Percentiles rank a stretch among this genome's conserved stretches.
Evolutionary conservation across 352 stramenopile genomes (phyloP).

Genomic region (Phytophthora pisi): DNA sequence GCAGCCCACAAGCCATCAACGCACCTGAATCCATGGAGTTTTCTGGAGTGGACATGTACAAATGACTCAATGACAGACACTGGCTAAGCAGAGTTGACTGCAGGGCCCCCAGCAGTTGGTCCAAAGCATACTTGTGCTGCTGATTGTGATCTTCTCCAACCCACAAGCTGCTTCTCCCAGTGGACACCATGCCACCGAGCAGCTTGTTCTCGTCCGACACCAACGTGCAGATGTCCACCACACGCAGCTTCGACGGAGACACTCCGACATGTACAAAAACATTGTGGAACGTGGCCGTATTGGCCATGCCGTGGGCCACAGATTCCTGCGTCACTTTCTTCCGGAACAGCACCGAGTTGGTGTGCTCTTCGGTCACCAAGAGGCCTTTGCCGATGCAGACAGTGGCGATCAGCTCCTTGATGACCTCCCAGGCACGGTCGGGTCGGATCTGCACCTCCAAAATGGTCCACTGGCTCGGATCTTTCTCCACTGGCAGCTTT

Average conservation of each 20-base stretch:
- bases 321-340: conserved; percentile 68
- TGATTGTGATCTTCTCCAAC: conserved; percentile 44
- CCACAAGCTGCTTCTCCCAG: conserved; percentile 43
- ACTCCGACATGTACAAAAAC: conserved; percentile 77
- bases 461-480: conserved; percentile 71
- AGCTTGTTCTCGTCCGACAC: conserved; percentile 73
- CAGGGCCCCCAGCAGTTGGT: conserved; percentile 71
- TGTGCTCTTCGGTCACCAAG: conserved; percentile 57
- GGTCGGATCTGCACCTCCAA: conserved; percentile 73
- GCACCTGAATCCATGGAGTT: conserved; percentile 66
- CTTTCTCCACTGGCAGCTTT: conserved; percentile 61
- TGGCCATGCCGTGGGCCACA: conserved; percentile 68
- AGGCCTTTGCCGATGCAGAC: conserved; percentile 82
- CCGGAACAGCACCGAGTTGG: conserved; percentile 71
- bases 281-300: conserved; percentile 73
- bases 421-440: conserved; percentile 72
- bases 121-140: conserved; percentile 56
- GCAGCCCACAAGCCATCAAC: conserved; percentile 8
- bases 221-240: conserved; percentile 70
- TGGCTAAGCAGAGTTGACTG: conserved; percentile 75
- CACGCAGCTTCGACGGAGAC: conserved; percentile 76
- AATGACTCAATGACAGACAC: conserved; percentile 65
- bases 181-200: conserved; percentile 58
- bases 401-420: conserved; percentile 81
- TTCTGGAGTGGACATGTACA: conserved; percentile 81